Evolutionary conservation across 2,329 filamentous ascomycete genomes (phyloP), one percentile per base, ranked within the genome.

Genomic region (Pyrenochaeta sp.): DNA sequence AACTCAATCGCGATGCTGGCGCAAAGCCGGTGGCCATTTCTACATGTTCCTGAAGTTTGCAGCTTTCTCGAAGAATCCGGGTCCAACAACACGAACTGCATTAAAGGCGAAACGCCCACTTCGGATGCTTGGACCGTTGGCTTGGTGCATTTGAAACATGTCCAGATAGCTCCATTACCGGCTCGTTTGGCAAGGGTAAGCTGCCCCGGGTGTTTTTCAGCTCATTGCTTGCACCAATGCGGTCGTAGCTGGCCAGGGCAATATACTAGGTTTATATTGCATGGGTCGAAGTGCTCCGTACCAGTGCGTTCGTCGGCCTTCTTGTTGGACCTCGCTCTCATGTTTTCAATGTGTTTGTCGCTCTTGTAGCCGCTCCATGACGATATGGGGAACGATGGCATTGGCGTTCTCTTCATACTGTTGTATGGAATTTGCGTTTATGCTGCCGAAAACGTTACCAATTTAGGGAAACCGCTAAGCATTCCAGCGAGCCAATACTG

Each of bases 401-500:
- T 39, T 22, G 24, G 9, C 13, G 11, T 46, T 26, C 6, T 43
- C 5, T n/a, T n/a, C n/a, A n/a, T n/a, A n/a, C 20, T 42, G 28
- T 36, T 15, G 34, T 32, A 42, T 5, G 38, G 24, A 15, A 21
- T 35, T 1, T 9, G 10, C 18, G 27, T 37, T 17, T 11, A 30
- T 2, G 24, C 14, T 13, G 49, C 46, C 3, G 19, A 40, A 11
- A 46, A 50, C 23, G 35, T 32, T n/a, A 52, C 56, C 18, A 47
- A 20, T 15, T 13, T 47, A 9, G 55, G 53, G 14, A 51, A 58
- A 42, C 53, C 57, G 4, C 28, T 64, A 29, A 59, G 41, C 39
- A 43, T 63, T 17, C 55, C 52, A 14, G 23, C 61, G 10, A 62
- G 53, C 23, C 60, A 63, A 43, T 62, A 38, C 39, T 65, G 60